Evolutionary conservation across 1,284 basidiomycete genomes (phyloP), one percentile per base, ranked within the genome.

Genomic region (Cutaneotrichosporon dermatis): DNA sequence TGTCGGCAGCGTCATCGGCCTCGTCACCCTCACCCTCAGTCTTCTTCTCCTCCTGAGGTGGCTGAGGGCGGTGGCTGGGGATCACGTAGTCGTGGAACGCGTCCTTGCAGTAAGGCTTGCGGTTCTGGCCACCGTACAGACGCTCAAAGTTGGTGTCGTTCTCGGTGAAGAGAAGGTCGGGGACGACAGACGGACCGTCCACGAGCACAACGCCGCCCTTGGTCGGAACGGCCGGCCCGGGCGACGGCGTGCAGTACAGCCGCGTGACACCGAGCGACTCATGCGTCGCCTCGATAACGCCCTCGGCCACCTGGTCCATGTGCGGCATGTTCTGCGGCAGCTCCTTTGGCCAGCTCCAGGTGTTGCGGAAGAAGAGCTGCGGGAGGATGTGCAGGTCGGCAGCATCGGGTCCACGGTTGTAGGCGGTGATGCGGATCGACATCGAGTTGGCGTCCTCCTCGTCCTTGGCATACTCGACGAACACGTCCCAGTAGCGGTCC

Each of bases 71-170:
- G 77, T 97, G 94, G 12, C 81, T 82, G 4, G 87, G 86, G 64
- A 98, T 87, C 75, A 98, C 90, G 74, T 98, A 90, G 75, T 98
- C 94, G 73, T 99, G 93, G 83, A 99, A 98, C n/a, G 89, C 94
- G 72, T 99, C 95, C 80, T 99, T 99, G 70, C 90, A 90, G 74
- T 88, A 94, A 2, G 85, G 83, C 0, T 86, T 86, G 59, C 84
- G 81, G 80, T 98, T 97, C 68, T 85, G 80, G 33, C 90, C 93
- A 40, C 87, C 87, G 76, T 97, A 99, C 39, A 99, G 83, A 60
- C 95, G 85, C 71, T 85, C 84, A 76, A 88, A 95, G 82, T 99
- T 99, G 64, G 94, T 97, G 76, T 98, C 91, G 79, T 98, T 99
- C 74, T 98, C 92, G 9, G 91, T 93, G 76, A 97, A 97, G 13